Evolutionary conservation across 768 basidiomycete species (phyloP), one percentile per base, ranked within the genome.

Genomic region (Scleroderma citrinum): DNA sequence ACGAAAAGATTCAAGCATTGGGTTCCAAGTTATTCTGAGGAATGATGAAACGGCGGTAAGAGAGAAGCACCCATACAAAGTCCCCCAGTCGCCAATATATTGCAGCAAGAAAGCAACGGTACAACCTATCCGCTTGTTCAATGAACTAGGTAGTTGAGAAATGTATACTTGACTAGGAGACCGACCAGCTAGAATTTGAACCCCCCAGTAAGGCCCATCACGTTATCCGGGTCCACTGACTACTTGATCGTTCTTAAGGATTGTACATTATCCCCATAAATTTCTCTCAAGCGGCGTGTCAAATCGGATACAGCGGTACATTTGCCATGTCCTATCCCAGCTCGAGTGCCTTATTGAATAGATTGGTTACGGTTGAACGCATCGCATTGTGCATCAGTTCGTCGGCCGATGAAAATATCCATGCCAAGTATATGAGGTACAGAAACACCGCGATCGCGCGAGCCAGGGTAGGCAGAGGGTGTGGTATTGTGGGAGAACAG

Each of bases 121-220:
- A n/a, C n/a, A n/a, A n/a, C n/a, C n/a, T n/a, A n/a, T n/a, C n/a
- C n/a, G n/a, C n/a, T n/a, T n/a, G n/a, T n/a, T n/a, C n/a, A n/a
- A n/a, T n/a, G n/a, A n/a, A n/a, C n/a, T n/a, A n/a, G n/a, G n/a
- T n/a, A n/a, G n/a, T n/a, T n/a, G n/a, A n/a, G n/a, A n/a, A n/a
- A n/a, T n/a, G n/a, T n/a, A n/a, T n/a, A n/a, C n/a, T n/a, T n/a
- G n/a, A n/a, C n/a, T n/a, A n/a, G n/a, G n/a, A n/a, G n/a, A n/a
- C n/a, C n/a, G n/a, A n/a, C n/a, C n/a, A n/a, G n/a, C n/a, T n/a
- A 73, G 39, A 80, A 64, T 63, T 82, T 84, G 62, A 75, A 84
- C 7, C 83, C 84, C 4, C 83, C 83, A n/a, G 83, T 72, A 16
- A 83, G 73, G 13, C 72, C 75, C 82, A 87, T 86, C 35, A 84